Percentiles rank a stretch among this genome's conserved stretches.
Evolutionary conservation across 208 protist species (phyloP).

Genomic region (Acanthamoeba divionensis): DNA sequence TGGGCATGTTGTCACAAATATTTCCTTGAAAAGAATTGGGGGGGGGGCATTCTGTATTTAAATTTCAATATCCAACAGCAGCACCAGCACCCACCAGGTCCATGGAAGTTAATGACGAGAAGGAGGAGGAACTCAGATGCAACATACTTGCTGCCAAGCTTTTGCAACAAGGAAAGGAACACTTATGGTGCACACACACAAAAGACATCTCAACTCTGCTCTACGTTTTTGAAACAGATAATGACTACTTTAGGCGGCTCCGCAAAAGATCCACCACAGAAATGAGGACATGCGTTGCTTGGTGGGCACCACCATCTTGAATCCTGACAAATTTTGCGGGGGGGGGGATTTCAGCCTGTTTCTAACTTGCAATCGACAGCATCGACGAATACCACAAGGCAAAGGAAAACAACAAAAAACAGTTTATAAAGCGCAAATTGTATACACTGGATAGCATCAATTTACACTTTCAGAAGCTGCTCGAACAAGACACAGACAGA

Average conservation of each 20-base stretch:
- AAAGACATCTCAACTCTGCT: background rate
- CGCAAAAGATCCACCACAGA: background rate
- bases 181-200: background rate
- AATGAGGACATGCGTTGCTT: background rate
- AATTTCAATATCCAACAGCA: no score
- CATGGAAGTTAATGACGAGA: background rate
- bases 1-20: no score
- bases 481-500: background rate
- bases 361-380: background rate
- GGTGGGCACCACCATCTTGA: background rate
- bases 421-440: background rate
- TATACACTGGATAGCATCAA: conserved; percentile 22
- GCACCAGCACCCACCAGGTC: no score
- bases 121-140: background rate
- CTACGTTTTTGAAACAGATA: background rate
- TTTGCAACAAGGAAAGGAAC: background rate
- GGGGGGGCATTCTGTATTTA: no score
- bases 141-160: background rate
- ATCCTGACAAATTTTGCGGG: background rate
- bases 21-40: no score
- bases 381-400: background rate
- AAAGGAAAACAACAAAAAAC: background rate
- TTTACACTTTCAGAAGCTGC: background rate
- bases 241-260: background rate
- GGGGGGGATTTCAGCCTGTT: background rate